Base-by-base conservation (phyloP, 2,329 filamentous ascomycete genomes). In the Penicillium sp. region DNA sequence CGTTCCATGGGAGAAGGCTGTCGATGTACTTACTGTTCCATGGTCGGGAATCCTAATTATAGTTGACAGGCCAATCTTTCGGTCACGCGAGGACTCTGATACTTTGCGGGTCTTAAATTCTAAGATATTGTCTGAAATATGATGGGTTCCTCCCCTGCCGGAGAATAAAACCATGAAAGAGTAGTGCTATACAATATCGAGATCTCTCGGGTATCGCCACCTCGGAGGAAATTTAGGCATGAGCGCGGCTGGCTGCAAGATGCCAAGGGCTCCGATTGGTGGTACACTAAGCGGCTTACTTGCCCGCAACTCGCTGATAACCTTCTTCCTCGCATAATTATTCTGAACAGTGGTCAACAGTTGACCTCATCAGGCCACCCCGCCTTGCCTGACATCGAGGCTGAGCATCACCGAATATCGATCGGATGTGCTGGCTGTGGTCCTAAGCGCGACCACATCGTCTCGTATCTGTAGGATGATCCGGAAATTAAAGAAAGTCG, bases 11-110 rank as follows among this genome's bases (percentile, higher is more conserved):
- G 30, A 54, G 4, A 54, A 38, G 37, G 33, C 40, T 30, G 28
- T 49, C 17, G 37, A 35, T 7, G n/a, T 47, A 13, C 7, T 19
- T 47, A 13, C 7, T 19, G 40, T 55, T 44, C 57, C 58, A 60
- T 55, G 53, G 51, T 60, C 24, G 24, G 50, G 37, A 1, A 19
- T 24, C n/a, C 58, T 60, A 60, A 60, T 28, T 40, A 40, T 60
- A 60, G 58, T 60, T 49, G 5, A 44, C 51, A 24, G 4, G 45
- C 22, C 22, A 55, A 35, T 24, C 15, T 22, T 19, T 42, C 42
- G 28, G 33, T 60, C 51, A 60, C 51, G 51, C 40, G 58, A 30
- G 15, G 33, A 40, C 28, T 22, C 22, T 5, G n/a, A 30, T 55
- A 33, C 42, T 24, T 49, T 38, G 50, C 28, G 17, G 10, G 17